Evolutionary conservation across 129 eudicot species (phyloP).

Genomic region (sunflower (Helianthus annuus)): DNA sequence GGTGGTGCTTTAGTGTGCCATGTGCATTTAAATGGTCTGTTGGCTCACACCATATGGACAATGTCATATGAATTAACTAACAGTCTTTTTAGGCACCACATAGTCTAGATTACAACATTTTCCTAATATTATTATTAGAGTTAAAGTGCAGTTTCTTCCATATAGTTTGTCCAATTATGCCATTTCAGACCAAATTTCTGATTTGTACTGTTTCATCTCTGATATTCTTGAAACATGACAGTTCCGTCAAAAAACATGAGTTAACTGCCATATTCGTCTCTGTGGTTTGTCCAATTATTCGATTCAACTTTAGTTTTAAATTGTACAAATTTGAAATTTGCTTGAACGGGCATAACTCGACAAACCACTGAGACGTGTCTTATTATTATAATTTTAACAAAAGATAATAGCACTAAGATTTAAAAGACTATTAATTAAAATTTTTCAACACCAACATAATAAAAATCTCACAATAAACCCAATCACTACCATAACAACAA

Average conservation of each 20-base stretch:
- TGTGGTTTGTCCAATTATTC: too few relatives aligned
- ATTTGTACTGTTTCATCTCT: too few relatives aligned
- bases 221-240: too few relatives aligned
- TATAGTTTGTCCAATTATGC: too few relatives aligned
- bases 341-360: background rate
- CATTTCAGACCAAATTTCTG: too few relatives aligned
- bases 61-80: conserved; percentile 15
- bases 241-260: too few relatives aligned
- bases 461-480: background rate
- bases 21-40: conserved; percentile 43
- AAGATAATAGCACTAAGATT: background rate
- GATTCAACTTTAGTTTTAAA: too few relatives aligned
- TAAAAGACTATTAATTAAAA: too few relatives aligned
- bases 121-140: background rate
- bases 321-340: too few relatives aligned
- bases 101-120: conserved; percentile 1
- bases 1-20: conserved; percentile 27
- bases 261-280: too few relatives aligned
- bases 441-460: background rate
- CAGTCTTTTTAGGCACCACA: conserved; percentile 1
- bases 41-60: conserved; percentile 27
- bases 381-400: background rate
- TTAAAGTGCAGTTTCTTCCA: too few relatives aligned
- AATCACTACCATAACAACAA: background rate
- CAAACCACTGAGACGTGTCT: background rate